Evolutionary conservation across 1,284 basidiomycete species (phyloP), one percentile per base, ranked within the genome.

Genomic region (Leucoagaricus sp.): DNA sequence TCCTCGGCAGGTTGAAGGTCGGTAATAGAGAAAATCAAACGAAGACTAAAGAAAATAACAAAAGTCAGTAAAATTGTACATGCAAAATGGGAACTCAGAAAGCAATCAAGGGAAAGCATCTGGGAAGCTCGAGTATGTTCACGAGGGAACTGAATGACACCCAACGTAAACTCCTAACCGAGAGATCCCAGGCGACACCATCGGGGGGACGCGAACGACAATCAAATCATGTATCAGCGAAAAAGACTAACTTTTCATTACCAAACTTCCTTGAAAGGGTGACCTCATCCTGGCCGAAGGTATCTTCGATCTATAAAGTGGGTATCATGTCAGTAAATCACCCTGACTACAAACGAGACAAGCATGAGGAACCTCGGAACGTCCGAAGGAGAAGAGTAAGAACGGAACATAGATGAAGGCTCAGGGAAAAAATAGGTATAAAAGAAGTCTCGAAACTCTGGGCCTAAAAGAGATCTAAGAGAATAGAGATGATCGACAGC

Each of bases 201-300:
- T 15, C 15, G 33, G 15, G 7, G 13, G 33, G n/a, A n/a, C n/a
- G n/a, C n/a, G n/a, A n/a, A n/a, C n/a, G n/a, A n/a, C n/a, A n/a
- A n/a, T n/a, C n/a, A n/a, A n/a, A n/a, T n/a, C n/a, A n/a, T n/a
- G n/a, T n/a, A n/a, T n/a, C n/a, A n/a, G n/a, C n/a, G n/a, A n/a
- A n/a, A n/a, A 33, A 12, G 7, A 23, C 40, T 41, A 7, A 95
- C 93, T 77, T 83, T 76, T 99, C 96, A 68, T 94, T 94, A 61
- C 94, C 96, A 70, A 95, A 98, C 64, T 87, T 87, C 61, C 96
- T 86, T 29, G 77, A 79, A 31, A 99, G 74, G 19, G 82, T 76
- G 34, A 98, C 85, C 70, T 98, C 96, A 72, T 98, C 96, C 46
- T 85, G 82, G 31, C 89, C 92, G 6, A 77, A 64, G 28, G 72